A percentile compares a stretch with the other conserved stretches of the same genome.
Evolutionary conservation across 2,329 filamentous ascomycete genomes (phyloP).

Genomic region (Xylaria sp.): DNA sequence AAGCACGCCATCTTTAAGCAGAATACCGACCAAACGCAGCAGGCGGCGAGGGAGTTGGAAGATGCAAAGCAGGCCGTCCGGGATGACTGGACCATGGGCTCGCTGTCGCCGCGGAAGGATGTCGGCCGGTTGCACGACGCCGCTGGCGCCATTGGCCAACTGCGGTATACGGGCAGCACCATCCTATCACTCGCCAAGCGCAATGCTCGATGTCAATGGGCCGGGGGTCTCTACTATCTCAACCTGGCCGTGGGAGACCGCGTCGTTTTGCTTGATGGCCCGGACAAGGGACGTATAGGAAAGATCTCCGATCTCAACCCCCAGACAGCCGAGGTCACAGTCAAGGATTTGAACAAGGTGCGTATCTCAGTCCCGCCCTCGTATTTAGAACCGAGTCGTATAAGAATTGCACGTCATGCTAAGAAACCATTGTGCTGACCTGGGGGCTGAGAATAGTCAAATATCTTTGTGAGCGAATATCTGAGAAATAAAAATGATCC

Average conservation of each 20-base stretch:
- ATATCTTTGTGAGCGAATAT: slow-evolving; percentile 54
- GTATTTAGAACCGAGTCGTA: background rate
- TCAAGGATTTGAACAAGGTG: slow-evolving; percentile 74
- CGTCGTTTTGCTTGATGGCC: slow-evolving; percentile 81
- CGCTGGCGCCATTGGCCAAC: slow-evolving; percentile 66
- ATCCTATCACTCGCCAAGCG: slow-evolving; percentile 46
- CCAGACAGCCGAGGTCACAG: slow-evolving; percentile 65
- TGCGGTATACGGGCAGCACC: slow-evolving; percentile 40
- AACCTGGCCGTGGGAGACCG: slow-evolving; percentile 77
- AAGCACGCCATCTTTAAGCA: slow-evolving; percentile 37
- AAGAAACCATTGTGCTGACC: slow-evolving; percentile 25
- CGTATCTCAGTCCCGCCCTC: slow-evolving; percentile 48
- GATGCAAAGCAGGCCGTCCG: slow-evolving; percentile 66
- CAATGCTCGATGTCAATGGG: slow-evolving; percentile 58
- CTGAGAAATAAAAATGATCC: slow-evolving; percentile 50
- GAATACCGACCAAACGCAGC: slow-evolving; percentile 43
- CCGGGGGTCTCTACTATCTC: slow-evolving; percentile 65
- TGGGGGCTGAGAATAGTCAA: slow-evolving; percentile 46
- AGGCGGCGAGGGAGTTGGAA: slow-evolving; percentile 51
- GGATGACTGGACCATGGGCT: slow-evolving; percentile 82
- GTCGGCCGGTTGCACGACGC: slow-evolving; percentile 65
- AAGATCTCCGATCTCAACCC: slow-evolving; percentile 67
- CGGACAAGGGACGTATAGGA: slow-evolving; percentile 85
- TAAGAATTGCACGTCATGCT: background rate
- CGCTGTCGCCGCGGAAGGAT: slow-evolving; percentile 80